Evolutionary conservation across 345 rosid species (phyloP).

Genomic region (Syzygium grande): DNA sequence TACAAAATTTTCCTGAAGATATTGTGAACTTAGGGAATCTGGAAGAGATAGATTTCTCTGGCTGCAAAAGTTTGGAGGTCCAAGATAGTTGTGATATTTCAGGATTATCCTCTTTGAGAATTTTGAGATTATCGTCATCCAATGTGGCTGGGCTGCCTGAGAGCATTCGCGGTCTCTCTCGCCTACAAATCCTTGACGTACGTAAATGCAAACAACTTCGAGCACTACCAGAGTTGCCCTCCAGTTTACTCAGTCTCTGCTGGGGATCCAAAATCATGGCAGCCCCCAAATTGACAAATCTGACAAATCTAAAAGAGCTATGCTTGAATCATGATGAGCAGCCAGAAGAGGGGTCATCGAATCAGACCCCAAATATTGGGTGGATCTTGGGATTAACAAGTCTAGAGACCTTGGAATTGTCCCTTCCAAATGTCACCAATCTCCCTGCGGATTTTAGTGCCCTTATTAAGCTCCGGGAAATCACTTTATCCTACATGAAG

Average conservation of each 20-base stretch:
- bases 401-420: neutral
- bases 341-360: neutral
- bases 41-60: neutral
- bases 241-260: neutral
- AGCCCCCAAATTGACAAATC: neutral
- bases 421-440: neutral
- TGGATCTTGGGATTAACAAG: neutral
- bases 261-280: neutral
- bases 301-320: neutral
- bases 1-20: neutral
- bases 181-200: neutral
- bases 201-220: rapidly evolving
- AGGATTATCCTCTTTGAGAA: neutral
- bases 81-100: neutral
- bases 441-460: neutral
- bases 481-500: neutral
- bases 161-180: rapidly evolving
- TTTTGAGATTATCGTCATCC: neutral
- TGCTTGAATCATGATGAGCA: rapidly evolving
- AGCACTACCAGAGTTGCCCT: neutral
- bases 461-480: neutral
- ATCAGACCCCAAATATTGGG: neutral
- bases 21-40: neutral
- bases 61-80: neutral
- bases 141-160: rapidly evolving